A percentile compares a stretch with the other conserved stretches of the same genome.
Evolutionary conservation across 257 asterid genomes (phyloP).

Genomic region (Euphrasia confusa): DNA sequence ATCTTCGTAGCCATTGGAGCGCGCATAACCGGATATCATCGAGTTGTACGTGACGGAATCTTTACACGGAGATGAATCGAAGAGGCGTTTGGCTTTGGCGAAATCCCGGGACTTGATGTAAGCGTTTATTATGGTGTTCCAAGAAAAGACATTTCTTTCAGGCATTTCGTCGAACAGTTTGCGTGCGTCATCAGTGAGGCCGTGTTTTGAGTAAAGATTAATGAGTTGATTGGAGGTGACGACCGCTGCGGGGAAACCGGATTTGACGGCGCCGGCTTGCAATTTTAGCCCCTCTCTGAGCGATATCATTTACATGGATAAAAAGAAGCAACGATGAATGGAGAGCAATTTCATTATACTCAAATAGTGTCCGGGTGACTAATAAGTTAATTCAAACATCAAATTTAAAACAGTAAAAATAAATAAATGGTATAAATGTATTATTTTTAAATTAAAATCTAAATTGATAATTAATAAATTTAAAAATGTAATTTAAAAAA

Average conservation of each 20-base stretch:
- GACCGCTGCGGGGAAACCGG: constrained; percentile 35
- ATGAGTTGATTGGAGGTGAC: constrained; percentile 57
- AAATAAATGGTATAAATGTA: no score
- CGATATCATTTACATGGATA: constrained; percentile 38
- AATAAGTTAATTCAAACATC: no score
- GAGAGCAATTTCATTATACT: no score
- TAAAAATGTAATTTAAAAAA: no score
- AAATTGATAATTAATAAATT: no score
- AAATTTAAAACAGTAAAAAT: no score
- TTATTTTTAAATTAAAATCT: no score
- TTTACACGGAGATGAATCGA: constrained; percentile 51
- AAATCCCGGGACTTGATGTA: constrained; percentile 48
- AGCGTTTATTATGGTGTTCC: constrained; percentile 71
- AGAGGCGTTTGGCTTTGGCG: constrained; percentile 42
- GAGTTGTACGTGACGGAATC: constrained; percentile 71
- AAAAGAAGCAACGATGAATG: no score
- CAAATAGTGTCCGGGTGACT: no score
- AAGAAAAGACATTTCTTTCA: constrained; percentile 61
- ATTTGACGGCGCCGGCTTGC: constrained; percentile 47
- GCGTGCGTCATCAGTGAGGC: constrained; percentile 43
- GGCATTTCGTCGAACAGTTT: constrained; percentile 80
- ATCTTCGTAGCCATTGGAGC: constrained; percentile 39
- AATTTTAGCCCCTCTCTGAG: constrained; percentile 49
- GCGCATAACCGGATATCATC: constrained; percentile 64
- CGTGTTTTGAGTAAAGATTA: constrained; percentile 37